Evolutionary conservation across 2,329 filamentous ascomycete genomes (phyloP).

Genomic region (Talaromyces marneffei): DNA sequence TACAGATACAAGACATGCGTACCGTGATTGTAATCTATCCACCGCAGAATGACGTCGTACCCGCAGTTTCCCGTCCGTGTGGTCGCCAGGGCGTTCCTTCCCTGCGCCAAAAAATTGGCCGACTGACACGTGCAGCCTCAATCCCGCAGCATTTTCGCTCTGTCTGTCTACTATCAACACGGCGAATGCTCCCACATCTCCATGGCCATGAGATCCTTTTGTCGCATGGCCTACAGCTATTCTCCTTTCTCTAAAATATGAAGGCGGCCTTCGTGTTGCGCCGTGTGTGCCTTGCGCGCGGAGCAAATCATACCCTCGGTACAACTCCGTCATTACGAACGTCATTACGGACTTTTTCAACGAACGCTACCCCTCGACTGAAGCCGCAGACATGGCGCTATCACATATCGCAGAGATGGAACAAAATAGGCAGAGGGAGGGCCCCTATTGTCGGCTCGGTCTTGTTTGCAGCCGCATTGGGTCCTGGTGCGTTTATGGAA

Average conservation of each 20-base stretch:
- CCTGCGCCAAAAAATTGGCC: neutral
- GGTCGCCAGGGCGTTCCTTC: neutral
- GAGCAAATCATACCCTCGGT: conserved; percentile 28
- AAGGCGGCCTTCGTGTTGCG: conserved; percentile 45
- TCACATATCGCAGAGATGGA: conserved; percentile 15
- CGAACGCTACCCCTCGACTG: conserved; percentile 21
- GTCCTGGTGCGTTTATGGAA: conserved; percentile 55
- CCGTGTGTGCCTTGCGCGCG: conserved; percentile 46
- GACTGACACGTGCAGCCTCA: conserved; percentile 6
- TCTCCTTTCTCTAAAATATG: conserved; percentile 35
- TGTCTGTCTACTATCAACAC: neutral
- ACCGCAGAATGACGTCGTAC: conserved; percentile 14
- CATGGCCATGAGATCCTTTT: conserved; percentile 1
- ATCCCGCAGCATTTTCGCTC: neutral
- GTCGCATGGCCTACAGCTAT: conserved; percentile 10
- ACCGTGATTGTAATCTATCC: neutral
- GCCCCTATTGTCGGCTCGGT: conserved; percentile 25
- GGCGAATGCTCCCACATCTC: neutral
- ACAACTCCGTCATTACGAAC: conserved; percentile 23
- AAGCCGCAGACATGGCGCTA: conserved; percentile 21
- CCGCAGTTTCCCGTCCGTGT: neutral
- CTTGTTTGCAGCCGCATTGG: conserved; percentile 42
- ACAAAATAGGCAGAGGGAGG: conserved; percentile 20
- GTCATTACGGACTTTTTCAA: conserved; percentile 28
- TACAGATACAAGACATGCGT: neutral